Conservation (phyloP, 2,329 filamentous ascomycete species). For the Venturia nashicola region DNA sequence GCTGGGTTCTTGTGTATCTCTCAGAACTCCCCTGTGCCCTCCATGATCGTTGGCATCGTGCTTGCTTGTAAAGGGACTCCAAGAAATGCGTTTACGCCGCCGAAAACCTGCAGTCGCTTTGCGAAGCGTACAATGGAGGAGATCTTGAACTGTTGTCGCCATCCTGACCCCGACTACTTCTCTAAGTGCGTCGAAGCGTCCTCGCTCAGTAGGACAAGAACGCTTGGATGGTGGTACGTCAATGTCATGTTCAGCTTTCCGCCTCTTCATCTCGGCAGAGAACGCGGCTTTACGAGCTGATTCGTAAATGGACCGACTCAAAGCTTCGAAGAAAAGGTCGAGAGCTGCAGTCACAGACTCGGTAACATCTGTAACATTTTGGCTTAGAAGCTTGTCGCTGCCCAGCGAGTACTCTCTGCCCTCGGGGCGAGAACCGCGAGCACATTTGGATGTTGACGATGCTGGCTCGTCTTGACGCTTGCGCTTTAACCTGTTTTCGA, state of each 20-base stretch:
- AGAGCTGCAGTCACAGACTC: not conserved
- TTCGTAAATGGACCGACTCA: not conserved
- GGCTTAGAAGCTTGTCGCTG: no score
- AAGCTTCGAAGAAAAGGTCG: not conserved
- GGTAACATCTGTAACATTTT: no score
- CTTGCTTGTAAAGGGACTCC: not conserved
- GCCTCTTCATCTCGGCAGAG: not conserved
- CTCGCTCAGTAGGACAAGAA: not conserved
- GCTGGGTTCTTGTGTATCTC: not conserved
- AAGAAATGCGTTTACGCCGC: not conserved
- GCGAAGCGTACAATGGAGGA: not conserved
- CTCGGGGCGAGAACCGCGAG: not conserved
- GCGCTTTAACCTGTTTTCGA: no score
- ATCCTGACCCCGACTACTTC: not conserved
- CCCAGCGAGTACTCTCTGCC: no score
- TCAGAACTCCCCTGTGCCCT: not conserved
- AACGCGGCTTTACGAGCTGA: not conserved
- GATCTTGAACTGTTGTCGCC: not conserved
- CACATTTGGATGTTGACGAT: not conserved
- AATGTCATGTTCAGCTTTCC: not conserved
- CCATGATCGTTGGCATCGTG: not conserved
- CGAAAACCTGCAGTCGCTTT: not conserved
- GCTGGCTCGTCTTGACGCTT: no score
- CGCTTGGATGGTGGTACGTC: not conserved
- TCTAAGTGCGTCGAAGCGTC: not conserved